Evolutionary conservation across 768 basidiomycete species (phyloP).

Genomic region (Mycena sanguinolenta): DNA sequence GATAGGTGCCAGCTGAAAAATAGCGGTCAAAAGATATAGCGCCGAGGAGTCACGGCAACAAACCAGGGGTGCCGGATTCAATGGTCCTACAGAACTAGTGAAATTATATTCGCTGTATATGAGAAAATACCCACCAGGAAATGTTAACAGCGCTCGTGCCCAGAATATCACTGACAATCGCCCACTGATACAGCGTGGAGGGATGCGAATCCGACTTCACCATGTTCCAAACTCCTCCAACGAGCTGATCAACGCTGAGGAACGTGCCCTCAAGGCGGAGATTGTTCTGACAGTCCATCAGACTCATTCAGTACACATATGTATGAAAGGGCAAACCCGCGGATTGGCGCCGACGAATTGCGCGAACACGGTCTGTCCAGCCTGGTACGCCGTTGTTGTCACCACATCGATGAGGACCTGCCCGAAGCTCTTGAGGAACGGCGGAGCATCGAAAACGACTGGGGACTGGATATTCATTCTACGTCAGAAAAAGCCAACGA

Average conservation of each 20-base stretch:
- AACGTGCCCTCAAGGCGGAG: constrained; percentile 82
- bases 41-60: background rate
- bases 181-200: constrained; percentile 58
- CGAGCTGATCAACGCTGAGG: constrained; percentile 71
- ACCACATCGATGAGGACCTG: constrained; percentile 68
- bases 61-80: background rate
- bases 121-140: background rate
- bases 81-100: background rate
- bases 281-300: constrained; percentile 68
- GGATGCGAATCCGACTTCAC: constrained; percentile 84
- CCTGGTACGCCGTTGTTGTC: constrained; percentile 58
- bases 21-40: constrained; percentile 1
- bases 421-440: constrained; percentile 72
- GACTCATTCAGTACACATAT: background rate
- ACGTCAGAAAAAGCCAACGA: background rate
- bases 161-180: constrained; percentile 3
- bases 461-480: constrained; percentile 46
- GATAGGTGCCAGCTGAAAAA: constrained; percentile 74
- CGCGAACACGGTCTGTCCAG: constrained; percentile 52
- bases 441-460: constrained; percentile 73
- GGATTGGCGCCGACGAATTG: constrained; percentile 4
- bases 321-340: background rate
- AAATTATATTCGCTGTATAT: background rate
- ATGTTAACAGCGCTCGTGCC: constrained; percentile 2
- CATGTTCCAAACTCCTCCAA: constrained; percentile 64